Conservation (phyloP, 352 stramenopile genomes). For the Phytopythium delawarense region DNA sequence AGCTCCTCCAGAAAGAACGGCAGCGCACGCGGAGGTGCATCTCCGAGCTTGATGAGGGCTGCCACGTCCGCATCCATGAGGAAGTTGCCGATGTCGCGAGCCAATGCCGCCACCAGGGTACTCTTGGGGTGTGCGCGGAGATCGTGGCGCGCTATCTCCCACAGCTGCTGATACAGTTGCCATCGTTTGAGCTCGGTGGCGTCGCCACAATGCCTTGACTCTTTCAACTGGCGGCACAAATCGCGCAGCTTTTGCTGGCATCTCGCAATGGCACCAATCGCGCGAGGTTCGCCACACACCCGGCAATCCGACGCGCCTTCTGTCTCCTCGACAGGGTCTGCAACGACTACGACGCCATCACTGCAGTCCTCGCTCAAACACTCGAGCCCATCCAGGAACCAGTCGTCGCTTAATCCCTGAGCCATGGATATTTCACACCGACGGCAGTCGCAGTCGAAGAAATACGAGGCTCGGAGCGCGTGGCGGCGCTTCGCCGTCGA, state of each 20-base stretch:
- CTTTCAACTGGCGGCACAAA: slow-evolving; percentile 1
- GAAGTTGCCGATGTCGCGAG: slow-evolving; percentile 39
- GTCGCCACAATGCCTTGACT: background rate
- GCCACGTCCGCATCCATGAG: slow-evolving; percentile 11
- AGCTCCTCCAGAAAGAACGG: slow-evolving; percentile 28
- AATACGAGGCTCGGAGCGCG: slow-evolving; percentile 53
- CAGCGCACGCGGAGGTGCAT: slow-evolving; percentile 12
- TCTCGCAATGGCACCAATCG: slow-evolving; percentile 3
- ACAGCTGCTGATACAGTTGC: slow-evolving; percentile 21
- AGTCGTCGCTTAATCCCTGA: slow-evolving; percentile 20
- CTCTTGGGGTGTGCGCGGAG: slow-evolving; percentile 31
- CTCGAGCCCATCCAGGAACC: slow-evolving; percentile 33
- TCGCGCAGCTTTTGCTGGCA: slow-evolving; percentile 14
- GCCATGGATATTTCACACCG: slow-evolving; percentile 3
- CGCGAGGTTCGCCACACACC: slow-evolving; percentile 15
- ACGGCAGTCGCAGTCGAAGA: slow-evolving; percentile 56
- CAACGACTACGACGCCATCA: slow-evolving; percentile 14
- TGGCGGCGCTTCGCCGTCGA: slow-evolving; percentile 27
- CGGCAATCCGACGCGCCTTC: slow-evolving; percentile 11
- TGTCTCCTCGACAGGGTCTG: background rate
- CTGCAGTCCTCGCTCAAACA: slow-evolving; percentile 19
- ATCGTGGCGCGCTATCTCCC: slow-evolving; percentile 12
- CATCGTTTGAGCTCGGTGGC: slow-evolving; percentile 17
- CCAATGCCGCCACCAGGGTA: slow-evolving; percentile 20
- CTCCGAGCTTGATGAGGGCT: background rate